These are phyloP conservation scores for Ascocoryne sarcoides DNA, from an alignment of 2,329 filamentous ascomycete species.

Conservation along the genomic window DNA sequence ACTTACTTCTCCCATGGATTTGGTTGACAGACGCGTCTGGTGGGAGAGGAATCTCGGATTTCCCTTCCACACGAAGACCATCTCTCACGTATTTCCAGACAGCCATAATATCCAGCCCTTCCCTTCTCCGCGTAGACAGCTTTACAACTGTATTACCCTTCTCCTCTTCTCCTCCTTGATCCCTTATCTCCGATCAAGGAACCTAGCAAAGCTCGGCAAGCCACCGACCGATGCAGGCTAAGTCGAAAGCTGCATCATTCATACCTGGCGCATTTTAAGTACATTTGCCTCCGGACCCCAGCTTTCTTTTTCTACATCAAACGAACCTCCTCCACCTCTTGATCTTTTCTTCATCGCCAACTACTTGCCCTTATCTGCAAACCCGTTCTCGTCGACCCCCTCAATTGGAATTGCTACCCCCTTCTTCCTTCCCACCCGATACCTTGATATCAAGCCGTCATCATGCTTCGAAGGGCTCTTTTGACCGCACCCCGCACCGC, in stretches of 20 bases:
- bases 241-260: too few relatives aligned
- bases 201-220: not conserved
- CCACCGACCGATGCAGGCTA: too few relatives aligned
- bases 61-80: too few relatives aligned
- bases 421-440: not conserved
- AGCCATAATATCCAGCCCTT: not conserved
- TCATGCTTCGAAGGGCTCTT: conserved; percentile 27
- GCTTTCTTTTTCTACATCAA: not conserved
- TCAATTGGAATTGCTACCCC: not conserved
- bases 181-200: not conserved
- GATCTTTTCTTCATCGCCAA: not conserved
- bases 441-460: conserved; percentile 1
- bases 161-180: not conserved
- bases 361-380: not conserved
- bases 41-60: too few relatives aligned
- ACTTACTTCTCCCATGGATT: not conserved
- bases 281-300: not conserved
- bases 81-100: too few relatives aligned
- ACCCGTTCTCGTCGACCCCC: not conserved
- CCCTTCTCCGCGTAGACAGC: not conserved
- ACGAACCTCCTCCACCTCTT: not conserved
- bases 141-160: not conserved
- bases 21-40: too few relatives aligned
- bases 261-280: not conserved
- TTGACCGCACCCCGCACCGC: conserved; percentile 23